Evolutionary conservation across 345 rosid genomes (phyloP).

Genomic region (Pugionium cornutum): DNA sequence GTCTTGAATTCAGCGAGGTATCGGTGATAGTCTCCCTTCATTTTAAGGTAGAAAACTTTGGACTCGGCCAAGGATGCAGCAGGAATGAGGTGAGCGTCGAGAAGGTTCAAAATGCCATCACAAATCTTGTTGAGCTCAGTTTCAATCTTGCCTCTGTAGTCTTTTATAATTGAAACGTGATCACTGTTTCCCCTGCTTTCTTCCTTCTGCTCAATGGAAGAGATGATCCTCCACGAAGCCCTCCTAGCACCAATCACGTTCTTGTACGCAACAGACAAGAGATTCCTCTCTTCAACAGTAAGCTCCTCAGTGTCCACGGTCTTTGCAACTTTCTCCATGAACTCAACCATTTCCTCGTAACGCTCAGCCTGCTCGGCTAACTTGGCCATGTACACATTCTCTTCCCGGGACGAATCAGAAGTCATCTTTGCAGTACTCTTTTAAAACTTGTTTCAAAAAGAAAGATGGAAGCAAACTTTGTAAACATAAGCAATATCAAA

Average conservation of each 20-base stretch:
- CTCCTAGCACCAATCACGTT: no score
- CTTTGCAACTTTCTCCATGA: conserved; percentile 95
- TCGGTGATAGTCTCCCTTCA: conserved; percentile 96
- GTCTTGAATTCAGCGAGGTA: conserved; percentile 98
- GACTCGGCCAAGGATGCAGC: conserved; percentile 84
- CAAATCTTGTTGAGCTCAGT: conserved; percentile 89
- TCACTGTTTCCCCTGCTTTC: conserved; percentile 90
- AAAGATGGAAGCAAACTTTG: neutral
- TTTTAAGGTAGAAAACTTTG: conserved; percentile 93
- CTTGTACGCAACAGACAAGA: conserved; percentile 59
- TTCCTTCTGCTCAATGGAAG: conserved; percentile 49
- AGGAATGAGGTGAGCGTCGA: conserved; percentile 86
- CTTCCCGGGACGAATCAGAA: conserved; percentile 75
- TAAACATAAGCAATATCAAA: conserved; percentile 1
- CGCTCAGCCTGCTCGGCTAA: conserved; percentile 97
- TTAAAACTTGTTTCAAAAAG: conserved; percentile 8
- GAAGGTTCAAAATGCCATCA: conserved; percentile 80
- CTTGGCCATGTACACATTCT: conserved; percentile 94
- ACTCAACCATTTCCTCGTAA: conserved; percentile 96
- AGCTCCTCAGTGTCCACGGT: conserved; percentile 82
- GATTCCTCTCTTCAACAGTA: conserved; percentile 91
- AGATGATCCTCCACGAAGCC: no score
- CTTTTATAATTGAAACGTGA: conserved; percentile 75
- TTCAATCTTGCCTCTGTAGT: conserved; percentile 86
- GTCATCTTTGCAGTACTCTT: conserved; percentile 54